Percentiles rank a stretch among this genome's conserved stretches.
Evolutionary conservation across 2,329 filamentous ascomycete genomes (phyloP).

Genomic region (Beauveria varroae): DNA sequence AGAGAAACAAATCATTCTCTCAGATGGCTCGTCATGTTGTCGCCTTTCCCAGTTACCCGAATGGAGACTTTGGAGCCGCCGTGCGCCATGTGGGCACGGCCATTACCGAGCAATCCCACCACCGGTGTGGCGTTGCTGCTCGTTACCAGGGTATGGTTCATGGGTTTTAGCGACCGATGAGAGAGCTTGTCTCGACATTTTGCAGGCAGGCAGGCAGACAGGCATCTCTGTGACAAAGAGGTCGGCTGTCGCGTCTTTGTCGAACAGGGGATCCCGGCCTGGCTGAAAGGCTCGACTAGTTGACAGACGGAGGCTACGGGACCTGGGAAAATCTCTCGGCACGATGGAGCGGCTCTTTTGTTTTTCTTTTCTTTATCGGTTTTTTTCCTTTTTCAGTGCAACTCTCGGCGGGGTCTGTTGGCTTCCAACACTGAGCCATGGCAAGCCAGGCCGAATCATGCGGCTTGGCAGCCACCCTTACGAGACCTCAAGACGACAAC

Average conservation of each 20-base stretch:
- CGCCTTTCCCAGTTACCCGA: not conserved
- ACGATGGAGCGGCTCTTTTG: not conserved
- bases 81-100: slow-evolving; percentile 2
- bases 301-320: not conserved
- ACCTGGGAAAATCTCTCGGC: not conserved
- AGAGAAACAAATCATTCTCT: not conserved
- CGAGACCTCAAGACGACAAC: no score
- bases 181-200: no score
- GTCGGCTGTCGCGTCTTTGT: not conserved
- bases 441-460: no score
- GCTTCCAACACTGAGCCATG: no score
- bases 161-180: not conserved
- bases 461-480: no score
- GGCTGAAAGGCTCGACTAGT: not conserved
- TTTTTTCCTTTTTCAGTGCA: not conserved
- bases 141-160: not conserved
- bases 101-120: slow-evolving; percentile 1
- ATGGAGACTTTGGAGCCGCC: not conserved
- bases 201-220: not conserved
- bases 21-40: not conserved
- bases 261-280: not conserved
- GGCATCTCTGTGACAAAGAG: not conserved
- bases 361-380: no score
- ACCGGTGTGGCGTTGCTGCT: not conserved
- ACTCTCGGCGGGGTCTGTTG: no score